Percentiles rank a stretch among this genome's conserved stretches.
phyloP scores from a whole-genome alignment of 2,329 filamentous ascomycete genomes.

The Thelonectria rubi region DNA sequence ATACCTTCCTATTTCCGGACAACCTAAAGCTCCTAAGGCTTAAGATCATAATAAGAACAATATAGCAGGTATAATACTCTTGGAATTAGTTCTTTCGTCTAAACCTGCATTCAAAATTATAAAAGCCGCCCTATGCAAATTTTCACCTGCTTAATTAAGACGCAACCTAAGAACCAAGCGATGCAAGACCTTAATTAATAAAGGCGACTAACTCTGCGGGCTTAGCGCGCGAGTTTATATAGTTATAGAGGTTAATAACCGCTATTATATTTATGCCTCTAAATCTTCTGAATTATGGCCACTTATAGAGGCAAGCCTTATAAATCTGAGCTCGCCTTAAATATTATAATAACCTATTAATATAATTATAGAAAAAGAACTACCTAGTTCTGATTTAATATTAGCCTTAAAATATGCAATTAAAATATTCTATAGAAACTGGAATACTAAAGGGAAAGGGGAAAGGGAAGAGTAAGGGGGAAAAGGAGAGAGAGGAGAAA shows the following conservation, averaged over 20 bases:
- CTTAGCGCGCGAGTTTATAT: constrained; percentile 2
- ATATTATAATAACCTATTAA: too few species aligned
- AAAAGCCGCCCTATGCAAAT: neutral
- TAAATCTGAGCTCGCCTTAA: neutral
- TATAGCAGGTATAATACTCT: neutral
- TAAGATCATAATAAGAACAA: neutral
- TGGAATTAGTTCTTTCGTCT: neutral
- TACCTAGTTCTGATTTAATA: too few species aligned
- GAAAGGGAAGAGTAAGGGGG: too few species aligned
- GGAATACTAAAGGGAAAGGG: too few species aligned
- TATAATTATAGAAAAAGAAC: too few species aligned
- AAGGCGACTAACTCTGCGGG: neutral
- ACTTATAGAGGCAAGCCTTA: neutral
- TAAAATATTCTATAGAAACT: too few species aligned
- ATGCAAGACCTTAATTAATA: neutral
- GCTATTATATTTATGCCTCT: neutral
- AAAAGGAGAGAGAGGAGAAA: too few species aligned
- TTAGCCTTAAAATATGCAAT: too few species aligned
- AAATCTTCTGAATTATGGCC: constrained; percentile 1
- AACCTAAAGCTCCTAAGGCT: neutral
- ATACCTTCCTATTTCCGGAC: neutral
- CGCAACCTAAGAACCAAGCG: neutral
- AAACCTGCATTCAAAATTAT: neutral
- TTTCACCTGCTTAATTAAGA: neutral
- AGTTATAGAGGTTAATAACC: neutral